Evolutionary conservation across 1,139 yeast genomes (phyloP).

Genomic region (Saccharomycopsis crataegensis): DNA sequence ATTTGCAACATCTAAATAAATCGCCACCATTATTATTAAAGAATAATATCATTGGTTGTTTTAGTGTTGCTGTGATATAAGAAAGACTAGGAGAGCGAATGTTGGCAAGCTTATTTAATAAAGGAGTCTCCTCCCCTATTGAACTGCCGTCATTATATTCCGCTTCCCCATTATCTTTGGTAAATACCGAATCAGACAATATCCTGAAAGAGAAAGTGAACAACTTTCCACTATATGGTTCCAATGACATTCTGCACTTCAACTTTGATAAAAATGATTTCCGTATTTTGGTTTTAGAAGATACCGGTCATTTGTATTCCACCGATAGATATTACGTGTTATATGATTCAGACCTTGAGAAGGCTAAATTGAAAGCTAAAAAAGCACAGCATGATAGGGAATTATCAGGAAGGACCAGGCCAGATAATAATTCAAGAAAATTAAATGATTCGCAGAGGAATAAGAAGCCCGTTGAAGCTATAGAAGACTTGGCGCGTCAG

Average conservation of each 20-base stretch:
- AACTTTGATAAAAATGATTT: conserved; percentile 12
- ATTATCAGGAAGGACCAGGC: background rate
- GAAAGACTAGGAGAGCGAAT: background rate
- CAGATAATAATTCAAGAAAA: too few relatives aligned
- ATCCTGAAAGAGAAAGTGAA: background rate
- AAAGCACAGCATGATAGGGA: background rate
- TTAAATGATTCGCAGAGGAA: too few relatives aligned
- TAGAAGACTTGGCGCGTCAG: too few relatives aligned
- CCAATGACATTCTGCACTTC: conserved; percentile 2
- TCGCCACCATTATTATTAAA: background rate
- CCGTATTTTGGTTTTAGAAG: conserved; percentile 17
- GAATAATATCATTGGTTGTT: background rate
- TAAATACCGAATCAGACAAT: conserved; percentile 6
- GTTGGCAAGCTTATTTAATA: conserved; percentile 17
- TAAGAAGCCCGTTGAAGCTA: too few relatives aligned
- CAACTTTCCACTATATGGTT: conserved; percentile 15
- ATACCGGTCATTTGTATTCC: conserved; percentile 14
- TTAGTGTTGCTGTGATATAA: background rate
- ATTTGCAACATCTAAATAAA: background rate
- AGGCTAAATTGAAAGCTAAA: background rate
- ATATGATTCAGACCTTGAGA: conserved; percentile 17
- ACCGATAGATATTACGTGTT: conserved; percentile 16
- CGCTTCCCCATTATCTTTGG: conserved; percentile 11
- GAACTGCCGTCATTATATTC: conserved; percentile 14
- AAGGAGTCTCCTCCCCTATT: conserved; percentile 7